Evolutionary conservation across 345 rosid genomes (phyloP).

Genomic region (Linum lewisii): DNA sequence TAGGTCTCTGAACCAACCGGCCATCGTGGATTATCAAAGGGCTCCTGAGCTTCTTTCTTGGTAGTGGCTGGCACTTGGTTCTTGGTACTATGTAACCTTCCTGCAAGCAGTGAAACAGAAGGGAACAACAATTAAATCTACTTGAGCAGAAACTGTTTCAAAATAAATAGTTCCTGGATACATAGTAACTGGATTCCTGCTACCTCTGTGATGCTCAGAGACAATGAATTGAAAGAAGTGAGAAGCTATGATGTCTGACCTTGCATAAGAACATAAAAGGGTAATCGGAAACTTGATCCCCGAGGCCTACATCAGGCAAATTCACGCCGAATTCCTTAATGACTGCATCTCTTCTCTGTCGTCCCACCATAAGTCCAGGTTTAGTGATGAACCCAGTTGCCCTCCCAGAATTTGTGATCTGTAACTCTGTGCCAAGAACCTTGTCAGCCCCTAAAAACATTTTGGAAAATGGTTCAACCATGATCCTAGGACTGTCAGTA

Average conservation of each 20-base stretch:
- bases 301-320: neutral
- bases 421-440: slow-evolving; percentile 4
- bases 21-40: slow-evolving; percentile 74
- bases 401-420: neutral
- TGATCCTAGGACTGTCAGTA: neutral
- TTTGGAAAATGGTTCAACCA: slow-evolving; percentile 3
- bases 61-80: slow-evolving; percentile 53
- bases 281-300: neutral
- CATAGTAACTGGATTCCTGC: too few species aligned
- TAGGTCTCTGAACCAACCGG: slow-evolving; percentile 57
- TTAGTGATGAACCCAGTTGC: neutral
- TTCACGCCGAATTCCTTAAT: neutral
- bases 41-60: slow-evolving; percentile 60
- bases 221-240: neutral
- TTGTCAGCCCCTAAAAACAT: slow-evolving; percentile 5
- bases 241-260: neutral
- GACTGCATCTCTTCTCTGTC: neutral
- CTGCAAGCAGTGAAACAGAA: slow-evolving; percentile 27
- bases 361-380: slow-evolving; percentile 3
- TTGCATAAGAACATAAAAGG: slow-evolving; percentile 1
- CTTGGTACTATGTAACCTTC: slow-evolving; percentile 63
- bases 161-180: too few species aligned
- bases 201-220: neutral
- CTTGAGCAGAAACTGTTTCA: too few species aligned
- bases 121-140: too few species aligned